Evolutionary conservation across 495 filamentous ascomycete genomes (phyloP), one percentile per base, ranked within the genome.

Genomic region (Tuber borchii): DNA sequence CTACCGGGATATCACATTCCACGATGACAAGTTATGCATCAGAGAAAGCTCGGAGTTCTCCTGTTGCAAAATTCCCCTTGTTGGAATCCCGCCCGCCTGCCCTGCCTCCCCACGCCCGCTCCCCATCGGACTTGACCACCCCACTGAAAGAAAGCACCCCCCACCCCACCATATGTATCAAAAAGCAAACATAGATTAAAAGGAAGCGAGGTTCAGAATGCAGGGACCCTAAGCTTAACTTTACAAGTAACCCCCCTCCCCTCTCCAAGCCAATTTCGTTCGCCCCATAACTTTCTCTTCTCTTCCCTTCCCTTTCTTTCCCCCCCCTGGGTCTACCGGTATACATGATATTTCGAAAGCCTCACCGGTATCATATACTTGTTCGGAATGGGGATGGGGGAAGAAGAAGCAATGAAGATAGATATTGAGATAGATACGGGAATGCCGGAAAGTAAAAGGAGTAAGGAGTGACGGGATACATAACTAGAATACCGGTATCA

Each of bases 171-270:
- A 2, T 37, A 37, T 37, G 34, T 37, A 37, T 37, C 34, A 37
- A 61, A 61, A 61, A 61, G 51, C 51, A 61, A 61, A 61, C 51
- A 61, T n/a, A 16, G n/a, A 31, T 61, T 61, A 6, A 31, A 5
- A 5, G 51, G 12, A 61, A 61, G n/a, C 51, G 51, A 61, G 3
- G 14, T 16, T 12, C 26, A 31, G 51, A 16, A 61, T 61, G 51
- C 51, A 61, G 51, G 51, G 51, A 61, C 51, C 10, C 51, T 61
- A 61, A 61, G 51, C 51, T 61, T 61, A 61, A 61, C 9, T 61
- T 61, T 37, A 37, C 14, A 16, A 61, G 26, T 22, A 8, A 10
- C n/a, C 51, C n/a, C 12, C 10, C 46, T 6, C 51, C 34, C 34
- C 2, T 37, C 34, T 37, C 34, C 34, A 37, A 61, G 26, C 26